Conservation (phyloP, 345 rosid genomes). For the Hibiscus syriacus region DNA sequence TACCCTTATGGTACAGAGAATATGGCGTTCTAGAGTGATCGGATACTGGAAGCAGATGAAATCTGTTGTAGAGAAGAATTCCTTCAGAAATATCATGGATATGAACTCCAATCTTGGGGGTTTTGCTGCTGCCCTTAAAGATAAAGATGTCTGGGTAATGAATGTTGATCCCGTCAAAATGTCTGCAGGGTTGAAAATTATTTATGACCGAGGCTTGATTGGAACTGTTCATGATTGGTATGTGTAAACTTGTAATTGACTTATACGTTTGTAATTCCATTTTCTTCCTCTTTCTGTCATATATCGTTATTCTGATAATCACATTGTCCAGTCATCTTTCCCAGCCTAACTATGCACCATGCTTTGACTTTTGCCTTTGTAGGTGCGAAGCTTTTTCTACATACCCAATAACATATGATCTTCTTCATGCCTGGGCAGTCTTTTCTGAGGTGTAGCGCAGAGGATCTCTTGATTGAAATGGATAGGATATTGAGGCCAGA, state of each 20-base stretch:
- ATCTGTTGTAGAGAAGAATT: conserved; percentile 58
- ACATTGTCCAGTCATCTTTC: not conserved
- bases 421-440: conserved; percentile 38
- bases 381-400: conserved; percentile 97
- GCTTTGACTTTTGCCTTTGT: conserved; percentile 4
- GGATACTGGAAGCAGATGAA: conserved; percentile 93
- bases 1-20: conserved; percentile 39
- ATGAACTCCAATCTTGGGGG: conserved; percentile 94
- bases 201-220: conserved; percentile 90
- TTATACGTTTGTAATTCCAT: not conserved
- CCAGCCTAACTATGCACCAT: not conserved
- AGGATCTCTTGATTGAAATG: conserved; percentile 85
- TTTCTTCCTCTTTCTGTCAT: not conserved
- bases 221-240: conserved; percentile 98
- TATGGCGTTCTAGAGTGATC: conserved; percentile 72
- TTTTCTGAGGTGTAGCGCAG: conserved; percentile 66
- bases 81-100: conserved; percentile 92
- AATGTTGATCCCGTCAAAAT: conserved; percentile 72
- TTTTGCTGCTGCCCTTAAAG: conserved; percentile 80
- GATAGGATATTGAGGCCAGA: conserved; percentile 85
- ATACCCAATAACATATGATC: conserved; percentile 86
- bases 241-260: not conserved
- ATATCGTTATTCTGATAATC: not conserved
- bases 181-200: conserved; percentile 62
- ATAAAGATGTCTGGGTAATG: conserved; percentile 91